Evolutionary conservation across 192 early-diverging fungal species (phyloP), one percentile per base, ranked within the genome.

Genomic region (Rhizophagus sp.): DNA sequence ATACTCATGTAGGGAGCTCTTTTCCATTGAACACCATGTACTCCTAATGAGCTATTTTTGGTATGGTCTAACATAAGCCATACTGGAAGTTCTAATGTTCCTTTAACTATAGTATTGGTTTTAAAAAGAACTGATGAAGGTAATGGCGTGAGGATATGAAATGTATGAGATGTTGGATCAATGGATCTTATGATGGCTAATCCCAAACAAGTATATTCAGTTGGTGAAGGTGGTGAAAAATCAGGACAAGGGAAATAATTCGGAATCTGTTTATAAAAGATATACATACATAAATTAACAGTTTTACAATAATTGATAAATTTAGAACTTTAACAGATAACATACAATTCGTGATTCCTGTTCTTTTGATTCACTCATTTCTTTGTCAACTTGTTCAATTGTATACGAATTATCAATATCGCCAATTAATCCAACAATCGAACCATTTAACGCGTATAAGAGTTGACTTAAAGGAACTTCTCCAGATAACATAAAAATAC

Each of bases 371-470:
- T 47, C 47, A n/a, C 44, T 79, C 24, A 69, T 36, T 25, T 68
- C 66, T 24, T 57, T 4, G 44, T 73, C 41, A 50, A 39, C 15
- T 34, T 36, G 25, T 79, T 22, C 64, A 24, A 0, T 8, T 66
- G 3, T 39, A 17, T 75, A 61, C 22, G 79, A 79, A 76, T 80
- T 83, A 79, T 90, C 85, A 72, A 82, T 83, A 79, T 90, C 85
- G 4, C 86, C 89, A 10, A 97, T 88, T 5, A 98, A 84, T 1
- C 89, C 96, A 0, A 98, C 96, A 6, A 98, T 52, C 36, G 88
- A 88, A 2, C 95, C 97, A 83, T 97, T 99, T 27, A 98, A 85
- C 1, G 94, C 93, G 77, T 93, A 89, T 34, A 96, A 83, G 3
- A 94, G 75, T 82, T 99, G 95, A 78, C 91, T 93, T 2, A 87